A percentile compares a stretch with the other conserved stretches of the same genome.
Evolutionary conservation across 1,284 basidiomycete genomes (phyloP).

Genomic region (Porogramme epimiltina): DNA sequence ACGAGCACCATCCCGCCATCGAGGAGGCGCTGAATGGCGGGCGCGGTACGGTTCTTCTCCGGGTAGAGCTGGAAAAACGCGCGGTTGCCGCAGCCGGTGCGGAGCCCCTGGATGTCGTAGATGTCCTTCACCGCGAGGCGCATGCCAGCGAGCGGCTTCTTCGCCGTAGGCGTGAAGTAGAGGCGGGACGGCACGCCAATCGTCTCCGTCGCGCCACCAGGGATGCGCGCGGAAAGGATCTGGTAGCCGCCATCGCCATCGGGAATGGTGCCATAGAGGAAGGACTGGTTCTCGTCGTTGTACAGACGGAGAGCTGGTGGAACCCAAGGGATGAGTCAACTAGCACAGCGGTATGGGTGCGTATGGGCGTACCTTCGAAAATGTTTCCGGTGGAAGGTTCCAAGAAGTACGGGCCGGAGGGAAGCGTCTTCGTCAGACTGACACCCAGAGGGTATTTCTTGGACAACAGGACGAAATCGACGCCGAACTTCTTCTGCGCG

Average conservation of each 20-base stretch:
- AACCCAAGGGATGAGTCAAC: neutral
- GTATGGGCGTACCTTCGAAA: constrained; percentile 24
- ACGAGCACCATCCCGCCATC: constrained; percentile 51
- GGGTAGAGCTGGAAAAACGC: constrained; percentile 35
- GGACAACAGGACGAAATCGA: constrained; percentile 24
- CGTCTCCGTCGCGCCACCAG: constrained; percentile 30
- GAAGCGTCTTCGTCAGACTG: constrained; percentile 16
- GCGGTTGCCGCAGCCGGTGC: constrained; percentile 35
- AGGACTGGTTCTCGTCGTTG: constrained; percentile 33
- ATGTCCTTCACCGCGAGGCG: constrained; percentile 37
- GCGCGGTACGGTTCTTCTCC: constrained; percentile 37
- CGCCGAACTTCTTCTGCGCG: constrained; percentile 15
- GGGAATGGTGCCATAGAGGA: constrained; percentile 32
- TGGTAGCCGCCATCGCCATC: constrained; percentile 27
- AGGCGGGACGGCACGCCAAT: constrained; percentile 34
- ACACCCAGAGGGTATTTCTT: constrained; percentile 15
- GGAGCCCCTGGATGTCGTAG: constrained; percentile 32
- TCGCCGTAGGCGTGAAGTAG: constrained; percentile 31
- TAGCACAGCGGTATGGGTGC: neutral
- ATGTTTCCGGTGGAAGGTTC: constrained; percentile 26
- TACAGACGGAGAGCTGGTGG: constrained; percentile 28
- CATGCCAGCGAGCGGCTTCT: constrained; percentile 32
- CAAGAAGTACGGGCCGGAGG: constrained; percentile 33
- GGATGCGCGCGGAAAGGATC: constrained; percentile 27
- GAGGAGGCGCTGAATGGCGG: constrained; percentile 47